phyloP scores from a whole-genome alignment of 805 yeast genomes.

The Wickerhamomyces subpelliculosus region DNA sequence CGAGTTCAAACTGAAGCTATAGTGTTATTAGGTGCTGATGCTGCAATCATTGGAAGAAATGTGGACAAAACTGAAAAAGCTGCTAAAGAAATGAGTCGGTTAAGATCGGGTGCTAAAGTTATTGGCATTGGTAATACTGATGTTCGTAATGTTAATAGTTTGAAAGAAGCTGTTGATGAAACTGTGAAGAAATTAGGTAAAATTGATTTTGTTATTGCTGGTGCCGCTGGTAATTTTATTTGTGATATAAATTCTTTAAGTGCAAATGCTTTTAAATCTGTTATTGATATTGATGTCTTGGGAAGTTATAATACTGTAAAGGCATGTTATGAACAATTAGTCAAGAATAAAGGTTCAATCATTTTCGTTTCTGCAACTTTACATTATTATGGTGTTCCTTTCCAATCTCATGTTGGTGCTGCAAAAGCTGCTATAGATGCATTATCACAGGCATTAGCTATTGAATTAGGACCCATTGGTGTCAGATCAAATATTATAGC shows the following conservation, averaged over 20 bases:
- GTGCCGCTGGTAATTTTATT: constrained; percentile 94
- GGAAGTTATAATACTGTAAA: constrained; percentile 89
- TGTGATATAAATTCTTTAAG: constrained; percentile 73
- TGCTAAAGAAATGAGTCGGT: constrained; percentile 54
- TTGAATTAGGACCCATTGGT: constrained; percentile 88
- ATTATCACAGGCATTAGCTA: constrained; percentile 73
- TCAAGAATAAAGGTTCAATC: constrained; percentile 60
- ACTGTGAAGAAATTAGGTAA: constrained; percentile 67
- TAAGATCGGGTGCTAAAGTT: constrained; percentile 59
- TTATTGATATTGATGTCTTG: constrained; percentile 75
- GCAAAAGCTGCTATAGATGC: constrained; percentile 97
- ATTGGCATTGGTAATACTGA: constrained; percentile 69
- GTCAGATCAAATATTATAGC: constrained; percentile 79
- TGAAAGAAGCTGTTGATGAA: constrained; percentile 54
- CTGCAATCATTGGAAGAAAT: constrained; percentile 80
- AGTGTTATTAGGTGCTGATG: constrained; percentile 78
- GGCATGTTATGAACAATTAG: constrained; percentile 65
- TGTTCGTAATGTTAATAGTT: constrained; percentile 61
- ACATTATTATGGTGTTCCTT: constrained; percentile 84
- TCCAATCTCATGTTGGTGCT: constrained; percentile 87
- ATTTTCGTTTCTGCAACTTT: constrained; percentile 84
- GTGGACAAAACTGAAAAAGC: constrained; percentile 56
- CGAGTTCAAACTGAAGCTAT: constrained; percentile 83
- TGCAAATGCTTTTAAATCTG: constrained; percentile 83
- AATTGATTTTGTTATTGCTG: constrained; percentile 85